Conservation (phyloP, 1,284 basidiomycete species). For the Cystobasidium pallidum region DNA sequence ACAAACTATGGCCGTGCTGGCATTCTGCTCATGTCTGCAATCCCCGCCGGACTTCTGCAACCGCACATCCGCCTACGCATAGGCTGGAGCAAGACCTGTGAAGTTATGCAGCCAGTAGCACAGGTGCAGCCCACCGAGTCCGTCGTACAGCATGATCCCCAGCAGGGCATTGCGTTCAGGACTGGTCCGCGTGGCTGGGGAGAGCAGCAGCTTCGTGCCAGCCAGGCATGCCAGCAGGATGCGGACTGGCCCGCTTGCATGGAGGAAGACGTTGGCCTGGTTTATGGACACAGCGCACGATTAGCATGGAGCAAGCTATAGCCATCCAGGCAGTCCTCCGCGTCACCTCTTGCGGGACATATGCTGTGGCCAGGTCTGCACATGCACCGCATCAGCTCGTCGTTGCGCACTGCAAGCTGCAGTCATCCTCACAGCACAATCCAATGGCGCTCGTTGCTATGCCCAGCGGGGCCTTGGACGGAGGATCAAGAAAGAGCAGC, state of each 20-base stretch:
- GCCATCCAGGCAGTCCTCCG: background rate
- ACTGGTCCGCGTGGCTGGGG: constrained; percentile 2
- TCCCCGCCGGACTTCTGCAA: background rate
- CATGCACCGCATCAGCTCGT: background rate
- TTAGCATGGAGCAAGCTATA: background rate
- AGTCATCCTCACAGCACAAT: constrained; percentile 21
- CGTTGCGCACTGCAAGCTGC: too few species aligned
- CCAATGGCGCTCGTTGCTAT: constrained; percentile 17
- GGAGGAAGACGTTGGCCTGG: constrained; percentile 35
- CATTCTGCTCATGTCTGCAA: too few species aligned
- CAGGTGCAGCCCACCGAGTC: constrained; percentile 26
- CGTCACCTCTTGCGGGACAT: constrained; percentile 27
- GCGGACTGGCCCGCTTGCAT: constrained; percentile 32
- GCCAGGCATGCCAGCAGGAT: constrained; percentile 21
- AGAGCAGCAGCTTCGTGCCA: constrained; percentile 5
- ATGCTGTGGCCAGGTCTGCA: constrained; percentile 28
- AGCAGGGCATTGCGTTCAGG: constrained; percentile 29
- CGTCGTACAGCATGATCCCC: constrained; percentile 28
- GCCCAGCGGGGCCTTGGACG: background rate
- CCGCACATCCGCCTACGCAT: background rate
- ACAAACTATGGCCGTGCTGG: too few species aligned
- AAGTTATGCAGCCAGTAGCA: constrained; percentile 25
- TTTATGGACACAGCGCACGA: background rate
- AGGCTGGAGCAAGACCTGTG: constrained; percentile 17
- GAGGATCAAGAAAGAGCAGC: constrained; percentile 20